Base-by-base conservation (phyloP, 2,329 filamentous ascomycete genomes). In the Apiospora aurea region DNA sequence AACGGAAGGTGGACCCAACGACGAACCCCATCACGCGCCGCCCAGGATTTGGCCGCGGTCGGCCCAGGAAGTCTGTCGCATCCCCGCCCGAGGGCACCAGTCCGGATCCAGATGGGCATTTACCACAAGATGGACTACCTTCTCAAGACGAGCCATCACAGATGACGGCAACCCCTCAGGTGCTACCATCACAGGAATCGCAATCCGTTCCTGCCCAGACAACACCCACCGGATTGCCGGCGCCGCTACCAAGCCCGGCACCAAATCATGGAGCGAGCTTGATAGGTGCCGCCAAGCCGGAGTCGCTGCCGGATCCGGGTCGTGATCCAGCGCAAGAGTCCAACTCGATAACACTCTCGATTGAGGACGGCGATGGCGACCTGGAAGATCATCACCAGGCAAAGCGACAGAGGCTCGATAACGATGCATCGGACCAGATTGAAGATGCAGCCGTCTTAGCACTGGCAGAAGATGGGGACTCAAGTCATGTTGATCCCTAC, bases 11-110 rank as follows among this genome's bases (percentile, higher is more conserved):
- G 71, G 88, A 90, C 75, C 88, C 88, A 11, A 86, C 85, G 0
- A 70, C 82, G 74, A 90, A 90, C 72, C 89, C 89, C 69, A 90
- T 90, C 75, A 90, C 87, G n/a, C 84, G 88, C 21, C 85, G 89
- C 38, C 88, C 89, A 4, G 89, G 89, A 0, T 88, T 88, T 4
- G 88, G 88, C 16, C 85, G 88, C 64, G 87, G 88, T 1, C 83
- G 88, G 8, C 86, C 87, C 0, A 82, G 85, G 70, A 90, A 89
- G 57, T 41, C 34, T 14, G 11, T 64, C n/a, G 80, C 80, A n/a
- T 75, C 76, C 51, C 75, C 70, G 34, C 53, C 74, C 38, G 69
- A 26, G 24, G 72, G 69, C 13, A 70, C 69, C 44, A 70, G 26
- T 21, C 64, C 70, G 24, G 18, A 61, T 24, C 24, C 21, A 21